Conservation (phyloP, 148 eudicot genomes). For the Dysphania ambrosioides region DNA sequence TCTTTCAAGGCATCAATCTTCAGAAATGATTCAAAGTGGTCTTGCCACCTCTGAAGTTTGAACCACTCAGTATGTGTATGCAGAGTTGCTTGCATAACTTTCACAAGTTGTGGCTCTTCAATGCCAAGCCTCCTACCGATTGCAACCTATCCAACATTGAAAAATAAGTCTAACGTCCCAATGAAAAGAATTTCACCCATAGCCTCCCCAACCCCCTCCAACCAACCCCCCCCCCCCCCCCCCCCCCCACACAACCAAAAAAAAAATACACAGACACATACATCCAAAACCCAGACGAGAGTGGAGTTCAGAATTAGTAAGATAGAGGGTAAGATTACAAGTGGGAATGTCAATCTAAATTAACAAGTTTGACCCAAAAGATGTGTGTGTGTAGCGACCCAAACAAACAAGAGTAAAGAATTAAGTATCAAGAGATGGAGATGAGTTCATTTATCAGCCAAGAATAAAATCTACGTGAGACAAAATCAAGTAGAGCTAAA, state of each 20-base stretch:
- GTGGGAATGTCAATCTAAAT: neutral
- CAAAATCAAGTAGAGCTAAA: no score
- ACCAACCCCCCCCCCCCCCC: no score
- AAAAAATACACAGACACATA: no score
- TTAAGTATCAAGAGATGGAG: no score
- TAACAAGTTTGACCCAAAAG: neutral
- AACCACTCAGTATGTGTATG: slow-evolving; percentile 81
- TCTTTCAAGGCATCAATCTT: slow-evolving; percentile 72
- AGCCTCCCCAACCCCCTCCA: no score
- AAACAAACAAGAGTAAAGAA: no score
- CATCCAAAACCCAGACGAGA: neutral
- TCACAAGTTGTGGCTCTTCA: slow-evolving; percentile 87
- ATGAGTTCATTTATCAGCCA: no score
- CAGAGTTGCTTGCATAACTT: slow-evolving; percentile 67
- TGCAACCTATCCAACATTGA: slow-evolving; percentile 50
- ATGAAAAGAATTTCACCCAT: neutral
- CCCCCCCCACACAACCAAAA: no score
- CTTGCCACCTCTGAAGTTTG: slow-evolving; percentile 89
- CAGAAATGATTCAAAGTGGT: slow-evolving; percentile 75
- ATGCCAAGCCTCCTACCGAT: slow-evolving; percentile 75
- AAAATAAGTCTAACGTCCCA: neutral
- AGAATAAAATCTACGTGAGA: no score
- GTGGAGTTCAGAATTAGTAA: neutral
- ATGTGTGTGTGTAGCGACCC: no score
- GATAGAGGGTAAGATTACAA: neutral